Evolutionary conservation across 2,329 filamentous ascomycete species (phyloP).

Genomic region (Cordyceps farinosa): DNA sequence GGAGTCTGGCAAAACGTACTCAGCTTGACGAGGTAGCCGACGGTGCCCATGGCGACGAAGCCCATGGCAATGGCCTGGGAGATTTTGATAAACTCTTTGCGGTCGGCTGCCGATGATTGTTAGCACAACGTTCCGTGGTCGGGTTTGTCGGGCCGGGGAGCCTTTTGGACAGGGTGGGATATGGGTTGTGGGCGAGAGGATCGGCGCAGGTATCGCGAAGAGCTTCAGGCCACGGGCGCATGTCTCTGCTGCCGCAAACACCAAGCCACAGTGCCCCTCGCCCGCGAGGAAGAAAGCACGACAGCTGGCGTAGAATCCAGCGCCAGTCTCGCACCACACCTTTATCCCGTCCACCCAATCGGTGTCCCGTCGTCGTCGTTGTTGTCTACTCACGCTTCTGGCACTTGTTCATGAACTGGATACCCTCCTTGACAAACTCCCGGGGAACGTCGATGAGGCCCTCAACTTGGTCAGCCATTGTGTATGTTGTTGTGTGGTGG

Average conservation of each 20-base stretch:
- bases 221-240: not conserved
- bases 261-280: no score
- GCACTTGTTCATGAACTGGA: conserved; percentile 60
- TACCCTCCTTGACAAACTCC: conserved; percentile 45
- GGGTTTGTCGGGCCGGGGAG: not conserved
- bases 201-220: not conserved
- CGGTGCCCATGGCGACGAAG: conserved; percentile 67
- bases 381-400: conserved; percentile 52
- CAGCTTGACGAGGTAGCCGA: conserved; percentile 68
- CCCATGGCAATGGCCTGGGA: conserved; percentile 63
- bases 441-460: conserved; percentile 66
- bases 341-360: not conserved
- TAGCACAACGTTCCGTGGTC: not conserved
- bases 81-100: conserved; percentile 43
- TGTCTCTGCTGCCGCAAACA: no score
- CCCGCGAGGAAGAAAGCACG: no score
- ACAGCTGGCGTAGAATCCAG: not conserved
- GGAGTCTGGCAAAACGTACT: conserved; percentile 41
- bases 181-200: not conserved
- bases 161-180: not conserved
- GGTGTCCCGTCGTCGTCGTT: no score
- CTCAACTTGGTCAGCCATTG: conserved; percentile 41
- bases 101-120: conserved; percentile 32
- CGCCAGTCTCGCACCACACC: not conserved
- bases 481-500: conserved; percentile 15